A percentile compares a stretch with the other conserved stretches of the same genome.
Evolutionary conservation across 2,329 filamentous ascomycete genomes (phyloP).

Genomic region (Colletotrichum caudatum): DNA sequence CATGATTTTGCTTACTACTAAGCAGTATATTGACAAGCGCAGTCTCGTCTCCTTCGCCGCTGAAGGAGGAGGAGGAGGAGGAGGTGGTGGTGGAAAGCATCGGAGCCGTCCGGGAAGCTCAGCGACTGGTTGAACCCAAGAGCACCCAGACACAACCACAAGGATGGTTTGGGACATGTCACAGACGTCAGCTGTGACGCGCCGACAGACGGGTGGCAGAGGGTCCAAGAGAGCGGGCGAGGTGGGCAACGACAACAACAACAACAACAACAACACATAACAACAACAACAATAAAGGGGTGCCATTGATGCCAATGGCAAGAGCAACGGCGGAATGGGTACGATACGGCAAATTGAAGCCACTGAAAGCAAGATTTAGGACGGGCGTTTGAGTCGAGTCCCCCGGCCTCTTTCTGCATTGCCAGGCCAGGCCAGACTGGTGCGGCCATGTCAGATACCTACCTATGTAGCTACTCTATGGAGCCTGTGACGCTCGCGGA

Average conservation of each 20-base stretch:
- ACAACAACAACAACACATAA: not conserved
- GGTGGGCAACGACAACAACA: not conserved
- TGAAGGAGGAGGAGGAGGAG: too few relatives aligned
- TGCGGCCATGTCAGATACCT: slow-evolving; percentile 33
- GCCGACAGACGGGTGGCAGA: slow-evolving; percentile 27
- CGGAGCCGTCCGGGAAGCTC: slow-evolving; percentile 21
- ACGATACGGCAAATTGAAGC: not conserved
- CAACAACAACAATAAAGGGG: too few relatives aligned
- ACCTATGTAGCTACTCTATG: not conserved
- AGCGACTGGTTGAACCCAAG: slow-evolving; percentile 24
- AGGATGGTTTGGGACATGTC: slow-evolving; percentile 34
- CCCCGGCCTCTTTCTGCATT: slow-evolving; percentile 26
- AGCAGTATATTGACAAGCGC: slow-evolving; percentile 32
- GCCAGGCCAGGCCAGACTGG: slow-evolving; percentile 27
- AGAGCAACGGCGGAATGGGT: not conserved
- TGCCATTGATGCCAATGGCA: not conserved
- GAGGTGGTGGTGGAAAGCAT: slow-evolving; percentile 27
- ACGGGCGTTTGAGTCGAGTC: slow-evolving; percentile 37
- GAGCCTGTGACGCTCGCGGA: slow-evolving; percentile 34
- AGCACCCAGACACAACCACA: slow-evolving; percentile 25
- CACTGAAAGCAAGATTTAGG: slow-evolving; percentile 21
- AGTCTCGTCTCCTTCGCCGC: slow-evolving; percentile 28
- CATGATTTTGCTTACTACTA: not conserved
- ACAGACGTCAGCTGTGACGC: slow-evolving; percentile 36
- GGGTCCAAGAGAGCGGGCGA: not conserved